Conservation (phyloP, 495 filamentous ascomycete genomes). For the Cercophora scortea region DNA sequence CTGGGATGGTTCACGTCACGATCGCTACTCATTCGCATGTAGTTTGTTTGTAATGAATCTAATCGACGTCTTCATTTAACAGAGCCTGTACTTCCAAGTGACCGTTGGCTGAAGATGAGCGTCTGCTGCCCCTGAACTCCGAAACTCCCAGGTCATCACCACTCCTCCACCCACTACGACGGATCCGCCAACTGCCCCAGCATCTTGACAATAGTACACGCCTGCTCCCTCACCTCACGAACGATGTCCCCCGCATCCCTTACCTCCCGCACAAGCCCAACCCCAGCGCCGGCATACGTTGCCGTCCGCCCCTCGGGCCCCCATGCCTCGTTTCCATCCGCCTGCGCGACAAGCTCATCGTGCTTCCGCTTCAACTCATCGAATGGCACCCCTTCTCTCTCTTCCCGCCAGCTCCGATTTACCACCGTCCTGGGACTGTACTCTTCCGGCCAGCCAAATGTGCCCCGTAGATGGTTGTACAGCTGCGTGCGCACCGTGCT, state of each 20-base stretch:
- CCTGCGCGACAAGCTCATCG: conserved; percentile 42
- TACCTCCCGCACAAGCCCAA: conserved; percentile 58
- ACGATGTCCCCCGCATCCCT: conserved; percentile 63
- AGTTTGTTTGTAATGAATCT: no score
- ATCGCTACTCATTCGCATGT: no score
- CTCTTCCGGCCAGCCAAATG: conserved; percentile 55
- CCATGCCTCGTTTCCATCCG: conserved; percentile 48
- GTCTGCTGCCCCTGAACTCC: no score
- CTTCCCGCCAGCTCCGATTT: conserved; percentile 54
- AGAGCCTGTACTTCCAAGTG: no score
- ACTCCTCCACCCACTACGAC: background rate
- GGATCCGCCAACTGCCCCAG: background rate
- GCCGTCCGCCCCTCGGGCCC: conserved; percentile 55
- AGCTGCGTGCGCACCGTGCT: conserved; percentile 58
- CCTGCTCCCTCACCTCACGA: conserved; percentile 56
- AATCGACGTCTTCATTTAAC: no score
- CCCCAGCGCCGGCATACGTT: conserved; percentile 57
- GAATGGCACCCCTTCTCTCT: conserved; percentile 44
- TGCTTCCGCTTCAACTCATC: conserved; percentile 55
- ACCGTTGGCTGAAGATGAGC: no score
- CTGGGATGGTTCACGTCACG: no score
- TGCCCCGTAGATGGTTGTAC: conserved; percentile 65
- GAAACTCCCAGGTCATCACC: background rate
- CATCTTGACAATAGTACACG: conserved; percentile 42
- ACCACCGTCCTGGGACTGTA: conserved; percentile 57